Conservation (phyloP, 1,284 basidiomycete species). For the Sporisorium reilianum region DNA sequence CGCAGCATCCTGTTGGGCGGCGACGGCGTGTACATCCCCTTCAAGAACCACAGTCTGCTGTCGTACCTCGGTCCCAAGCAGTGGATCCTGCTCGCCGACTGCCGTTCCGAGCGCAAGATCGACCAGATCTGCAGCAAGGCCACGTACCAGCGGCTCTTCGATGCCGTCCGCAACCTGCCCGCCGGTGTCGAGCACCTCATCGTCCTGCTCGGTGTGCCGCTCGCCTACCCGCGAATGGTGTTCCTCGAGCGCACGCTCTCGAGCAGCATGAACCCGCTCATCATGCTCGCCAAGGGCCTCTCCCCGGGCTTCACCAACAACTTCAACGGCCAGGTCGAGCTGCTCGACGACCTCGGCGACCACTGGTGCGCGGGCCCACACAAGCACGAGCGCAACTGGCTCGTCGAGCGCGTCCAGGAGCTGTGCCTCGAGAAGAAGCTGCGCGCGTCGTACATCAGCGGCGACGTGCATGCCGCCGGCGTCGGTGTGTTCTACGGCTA, state of each 20-base stretch:
- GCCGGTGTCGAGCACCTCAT: slow-evolving; percentile 64
- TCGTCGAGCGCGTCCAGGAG: slow-evolving; percentile 76
- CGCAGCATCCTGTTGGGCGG: slow-evolving; percentile 60
- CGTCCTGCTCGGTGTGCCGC: slow-evolving; percentile 67
- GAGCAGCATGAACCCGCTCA: slow-evolving; percentile 60
- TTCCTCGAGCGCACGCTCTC: slow-evolving; percentile 64
- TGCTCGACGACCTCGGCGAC: slow-evolving; percentile 75
- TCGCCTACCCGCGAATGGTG: slow-evolving; percentile 68
- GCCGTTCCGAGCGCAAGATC: slow-evolving; percentile 66
- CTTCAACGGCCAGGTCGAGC: slow-evolving; percentile 68
- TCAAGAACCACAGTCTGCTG: slow-evolving; percentile 62
- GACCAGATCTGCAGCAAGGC: slow-evolving; percentile 61
- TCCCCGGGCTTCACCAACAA: slow-evolving; percentile 64
- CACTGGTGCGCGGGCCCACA: slow-evolving; percentile 76
- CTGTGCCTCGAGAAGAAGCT: slow-evolving; percentile 58
- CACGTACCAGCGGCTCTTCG: slow-evolving; percentile 62
- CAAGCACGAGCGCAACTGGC: slow-evolving; percentile 89
- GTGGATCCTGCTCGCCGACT: slow-evolving; percentile 65
- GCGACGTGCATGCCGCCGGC: slow-evolving; percentile 66
- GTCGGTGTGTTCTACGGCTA: slow-evolving; percentile 55
- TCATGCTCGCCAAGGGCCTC: slow-evolving; percentile 63
- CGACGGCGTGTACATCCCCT: slow-evolving; percentile 62
- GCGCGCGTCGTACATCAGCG: slow-evolving; percentile 63
- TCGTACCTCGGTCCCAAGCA: slow-evolving; percentile 67
- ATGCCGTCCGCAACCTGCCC: slow-evolving; percentile 55